A percentile compares a stretch with the other conserved stretches of the same genome.
phyloP scores from a whole-genome alignment of 78 protist genomes.

The Dictyostelium firmibasis region DNA sequence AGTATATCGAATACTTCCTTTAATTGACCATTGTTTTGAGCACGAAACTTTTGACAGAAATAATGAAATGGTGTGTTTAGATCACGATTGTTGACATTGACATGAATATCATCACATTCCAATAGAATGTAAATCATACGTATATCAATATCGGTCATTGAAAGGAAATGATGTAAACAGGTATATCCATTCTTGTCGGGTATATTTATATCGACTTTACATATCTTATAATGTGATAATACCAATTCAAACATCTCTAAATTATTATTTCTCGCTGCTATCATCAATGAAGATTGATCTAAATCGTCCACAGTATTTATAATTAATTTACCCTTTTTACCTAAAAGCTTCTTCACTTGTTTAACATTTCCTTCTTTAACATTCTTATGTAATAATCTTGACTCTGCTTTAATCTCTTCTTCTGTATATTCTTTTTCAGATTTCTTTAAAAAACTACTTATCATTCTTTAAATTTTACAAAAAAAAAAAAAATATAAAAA shows the following conservation, averaged over 20 bases:
- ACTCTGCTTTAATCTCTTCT: conserved; percentile 51
- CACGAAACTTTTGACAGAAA: conserved; percentile 80
- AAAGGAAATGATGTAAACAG: conserved; percentile 60
- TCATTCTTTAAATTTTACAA: background rate
- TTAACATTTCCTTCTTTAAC: conserved; percentile 39
- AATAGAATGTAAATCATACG: conserved; percentile 15
- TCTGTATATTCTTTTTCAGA: conserved; percentile 14
- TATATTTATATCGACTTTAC: conserved; percentile 69
- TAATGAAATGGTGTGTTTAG: conserved; percentile 85
- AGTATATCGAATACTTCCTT: conserved; percentile 56
- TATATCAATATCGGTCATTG: conserved; percentile 38
- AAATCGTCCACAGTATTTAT: conserved; percentile 20
- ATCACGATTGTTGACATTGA: conserved; percentile 77
- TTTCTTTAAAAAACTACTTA: conserved; percentile 1
- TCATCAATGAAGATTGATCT: conserved; percentile 42
- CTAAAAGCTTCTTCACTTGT: conserved; percentile 34
- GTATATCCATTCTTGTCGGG: conserved; percentile 81
- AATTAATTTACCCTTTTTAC: background rate
- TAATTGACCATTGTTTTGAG: conserved; percentile 16
- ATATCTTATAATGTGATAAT: conserved; percentile 12
- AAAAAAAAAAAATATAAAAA: too few species aligned
- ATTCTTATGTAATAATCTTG: conserved; percentile 12
- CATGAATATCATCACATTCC: conserved; percentile 59
- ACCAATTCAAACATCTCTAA: conserved; percentile 62
- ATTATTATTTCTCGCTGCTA: conserved; percentile 31